Evolutionary conservation across 768 basidiomycete species (phyloP).

Genomic region (Russula sp.): DNA sequence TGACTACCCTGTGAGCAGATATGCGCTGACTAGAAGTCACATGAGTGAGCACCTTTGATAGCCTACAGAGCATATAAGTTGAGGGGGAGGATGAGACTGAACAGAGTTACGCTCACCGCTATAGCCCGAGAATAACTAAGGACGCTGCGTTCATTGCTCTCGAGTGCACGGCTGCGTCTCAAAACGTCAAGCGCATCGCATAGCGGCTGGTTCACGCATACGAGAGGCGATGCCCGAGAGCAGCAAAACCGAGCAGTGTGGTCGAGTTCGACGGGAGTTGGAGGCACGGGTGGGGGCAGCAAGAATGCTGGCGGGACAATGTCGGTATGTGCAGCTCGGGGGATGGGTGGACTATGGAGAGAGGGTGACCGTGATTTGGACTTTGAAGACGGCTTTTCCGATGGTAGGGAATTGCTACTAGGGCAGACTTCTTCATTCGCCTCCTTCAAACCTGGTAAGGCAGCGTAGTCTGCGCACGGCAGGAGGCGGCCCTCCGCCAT

Average conservation of each 20-base stretch:
- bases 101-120: slow-evolving; percentile 35
- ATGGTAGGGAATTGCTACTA: slow-evolving; percentile 20
- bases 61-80: slow-evolving; percentile 27
- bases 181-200: slow-evolving; percentile 53
- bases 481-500: slow-evolving; percentile 36
- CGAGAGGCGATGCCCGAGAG: slow-evolving; percentile 53
- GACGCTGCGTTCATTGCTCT: slow-evolving; percentile 59
- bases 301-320: slow-evolving; percentile 21
- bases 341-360: not conserved
- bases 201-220: slow-evolving; percentile 62
- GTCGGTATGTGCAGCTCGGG: not conserved
- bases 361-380: not conserved
- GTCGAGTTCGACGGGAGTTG: slow-evolving; percentile 24
- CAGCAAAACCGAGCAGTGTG: slow-evolving; percentile 46
- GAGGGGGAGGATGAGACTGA: slow-evolving; percentile 22
- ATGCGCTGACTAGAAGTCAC: not conserved
- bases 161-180: slow-evolving; percentile 49
- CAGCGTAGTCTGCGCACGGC: slow-evolving; percentile 51
- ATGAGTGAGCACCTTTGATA: slow-evolving; percentile 37
- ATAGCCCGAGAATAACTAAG: slow-evolving; percentile 69
- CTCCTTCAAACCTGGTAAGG: slow-evolving; percentile 43
- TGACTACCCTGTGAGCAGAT: slow-evolving; percentile 1
- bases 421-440: slow-evolving; percentile 42
- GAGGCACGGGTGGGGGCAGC: slow-evolving; percentile 19
- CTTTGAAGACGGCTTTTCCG: not conserved